These are phyloP conservation scores for Penicillium nordicum DNA, from an alignment of 2,329 filamentous ascomycete species.

Conservation along the genomic window DNA sequence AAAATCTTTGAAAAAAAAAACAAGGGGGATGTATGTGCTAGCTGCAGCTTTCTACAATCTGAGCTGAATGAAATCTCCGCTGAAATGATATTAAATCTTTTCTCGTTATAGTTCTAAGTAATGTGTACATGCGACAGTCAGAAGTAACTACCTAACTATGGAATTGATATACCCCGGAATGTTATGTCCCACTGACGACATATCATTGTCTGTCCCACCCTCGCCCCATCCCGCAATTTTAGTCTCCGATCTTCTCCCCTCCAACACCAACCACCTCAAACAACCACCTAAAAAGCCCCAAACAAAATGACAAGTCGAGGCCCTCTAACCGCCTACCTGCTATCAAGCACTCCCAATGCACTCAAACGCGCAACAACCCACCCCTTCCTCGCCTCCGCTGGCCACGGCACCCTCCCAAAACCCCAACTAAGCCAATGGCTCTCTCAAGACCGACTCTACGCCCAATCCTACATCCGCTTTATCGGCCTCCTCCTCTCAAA, in stretches of 20 bases:
- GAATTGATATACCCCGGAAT: not conserved
- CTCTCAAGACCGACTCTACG: conserved; percentile 68
- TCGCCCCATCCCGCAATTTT: conserved; percentile 9
- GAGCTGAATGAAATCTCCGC: conserved; percentile 2
- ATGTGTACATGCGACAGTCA: not conserved
- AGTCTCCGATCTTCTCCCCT: conserved; percentile 1
- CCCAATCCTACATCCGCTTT: conserved; percentile 66
- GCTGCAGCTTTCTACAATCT: not conserved
- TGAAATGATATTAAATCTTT: not conserved
- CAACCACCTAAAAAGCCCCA: not conserved
- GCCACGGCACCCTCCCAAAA: conserved; percentile 58
- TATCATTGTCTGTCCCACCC: conserved; percentile 10
- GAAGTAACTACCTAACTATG: not conserved
- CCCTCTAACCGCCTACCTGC: conserved; percentile 57
- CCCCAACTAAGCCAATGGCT: conserved; percentile 62
- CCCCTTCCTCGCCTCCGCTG: conserved; percentile 63
- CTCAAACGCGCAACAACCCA: conserved; percentile 61
- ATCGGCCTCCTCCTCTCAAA: conserved; percentile 63
- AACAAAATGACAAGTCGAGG: conserved; percentile 30
- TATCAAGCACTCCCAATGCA: conserved; percentile 46
- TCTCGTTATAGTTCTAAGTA: not conserved
- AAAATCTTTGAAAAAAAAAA: not conserved
- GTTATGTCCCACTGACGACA: conserved; percentile 16
- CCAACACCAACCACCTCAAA: not conserved
- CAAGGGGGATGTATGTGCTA: not conserved